Base-by-base conservation (phyloP, 495 filamentous ascomycete genomes). In the Podospora appendiculata region DNA sequence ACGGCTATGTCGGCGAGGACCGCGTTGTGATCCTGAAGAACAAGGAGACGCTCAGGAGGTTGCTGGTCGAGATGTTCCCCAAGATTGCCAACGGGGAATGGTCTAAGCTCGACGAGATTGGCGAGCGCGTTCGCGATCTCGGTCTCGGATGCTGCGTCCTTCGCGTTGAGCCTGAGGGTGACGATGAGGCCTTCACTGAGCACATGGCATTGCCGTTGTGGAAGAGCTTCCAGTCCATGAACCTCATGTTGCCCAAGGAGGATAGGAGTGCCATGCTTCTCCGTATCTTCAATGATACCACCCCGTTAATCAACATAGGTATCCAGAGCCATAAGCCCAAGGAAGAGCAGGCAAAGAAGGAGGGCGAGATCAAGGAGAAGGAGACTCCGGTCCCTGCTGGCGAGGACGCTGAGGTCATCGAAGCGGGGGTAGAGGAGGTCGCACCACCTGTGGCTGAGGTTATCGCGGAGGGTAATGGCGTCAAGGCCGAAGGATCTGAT, bases 211-310 rank as follows among this genome's bases (percentile, higher is more conserved):
- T 98, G 42, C 92, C 93, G 8, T 71, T 98, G 18, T 98, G 93
- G 93, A 84, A 90, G 64, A 90, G 87, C 50, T 71, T 93, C 56
- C 81, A 88, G 53, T 87, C 82, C 3, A 70, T 96, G 47, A 98
- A 97, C 67, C 79, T 98, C 40, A 98, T 98, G 93, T 72, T 96
- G 57, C 90, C 90, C 47, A 98, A 97, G 72, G 93, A 98, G 62
- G 93, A 98, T 45, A 82, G 93, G 33, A 85, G 81, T 35, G 93
- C 92, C 8, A 92, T 96, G 88, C 74, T 96, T 58, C 76, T 96
- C 50, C 81, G 93, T 35, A 76, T 98, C 36, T 98, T 84, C 72
- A 90, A 96, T 59, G 91, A 96, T 53, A 78, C 79, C 18, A 82
- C 84, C 2, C 88, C 86, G 3, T 70, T 96, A 47, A 76, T 83